A percentile compares a stretch with the other conserved stretches of the same genome.
These are phyloP conservation scores for Mucor irregularis DNA, from an alignment of 371 early-diverging fungal genomes.

Conservation along the genomic window DNA sequence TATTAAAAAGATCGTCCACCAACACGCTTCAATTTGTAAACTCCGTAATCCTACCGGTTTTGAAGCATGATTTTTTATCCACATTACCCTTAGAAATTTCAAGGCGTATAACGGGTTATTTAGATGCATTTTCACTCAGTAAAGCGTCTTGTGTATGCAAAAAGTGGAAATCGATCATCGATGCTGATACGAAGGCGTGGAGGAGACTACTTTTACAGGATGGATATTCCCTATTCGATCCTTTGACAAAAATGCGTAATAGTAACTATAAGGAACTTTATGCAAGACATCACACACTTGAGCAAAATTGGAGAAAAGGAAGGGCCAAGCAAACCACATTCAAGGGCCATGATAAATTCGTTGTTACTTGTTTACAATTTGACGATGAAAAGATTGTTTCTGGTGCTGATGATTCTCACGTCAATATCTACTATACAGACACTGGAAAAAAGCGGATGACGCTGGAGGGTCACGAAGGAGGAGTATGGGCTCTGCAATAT, in stretches of 20 bases:
- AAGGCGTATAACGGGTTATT: slow-evolving; percentile 72
- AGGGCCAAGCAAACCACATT: slow-evolving; percentile 70
- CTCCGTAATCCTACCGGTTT: slow-evolving; percentile 73
- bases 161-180: slow-evolving; percentile 75
- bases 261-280: slow-evolving; percentile 43
- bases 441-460: slow-evolving; percentile 34
- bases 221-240: slow-evolving; percentile 30
- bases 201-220: slow-evolving; percentile 43
- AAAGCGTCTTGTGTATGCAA: slow-evolving; percentile 75
- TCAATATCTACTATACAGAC: slow-evolving; percentile 90
- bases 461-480: slow-evolving; percentile 94
- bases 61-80: slow-evolving; percentile 85
- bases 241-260: slow-evolving; percentile 12
- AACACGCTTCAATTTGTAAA: slow-evolving; percentile 81
- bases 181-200: slow-evolving; percentile 67
- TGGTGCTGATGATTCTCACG: slow-evolving; percentile 87
- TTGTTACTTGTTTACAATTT: slow-evolving; percentile 95
- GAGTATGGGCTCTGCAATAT: slow-evolving; percentile 97
- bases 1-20: slow-evolving; percentile 48
- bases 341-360: slow-evolving; percentile 77
- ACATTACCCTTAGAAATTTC: slow-evolving; percentile 78
- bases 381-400: slow-evolving; percentile 90
- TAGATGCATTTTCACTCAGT: slow-evolving; percentile 78
- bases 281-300: slow-evolving; percentile 70
- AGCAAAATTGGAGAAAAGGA: slow-evolving; percentile 83